Evolutionary conservation across 1,139 yeast genomes (phyloP).

Genomic region (Protomyces inouyei): DNA sequence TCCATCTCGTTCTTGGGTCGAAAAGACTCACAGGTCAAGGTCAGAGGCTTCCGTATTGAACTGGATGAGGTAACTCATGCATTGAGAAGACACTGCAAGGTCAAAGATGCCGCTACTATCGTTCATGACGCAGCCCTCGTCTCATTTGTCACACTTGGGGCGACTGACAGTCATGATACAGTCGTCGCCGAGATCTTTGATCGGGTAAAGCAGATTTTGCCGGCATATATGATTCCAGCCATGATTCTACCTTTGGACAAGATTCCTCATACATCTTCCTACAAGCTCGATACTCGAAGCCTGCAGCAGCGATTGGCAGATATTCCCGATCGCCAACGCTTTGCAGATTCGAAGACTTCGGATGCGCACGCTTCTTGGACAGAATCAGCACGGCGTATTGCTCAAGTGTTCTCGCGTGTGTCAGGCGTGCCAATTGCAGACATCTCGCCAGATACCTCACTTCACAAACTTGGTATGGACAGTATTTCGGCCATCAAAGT

Average conservation of each 20-base stretch:
- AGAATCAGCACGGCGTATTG: conserved; percentile 6
- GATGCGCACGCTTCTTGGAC: background rate
- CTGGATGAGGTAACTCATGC: conserved; percentile 33
- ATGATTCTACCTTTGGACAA: conserved; percentile 17
- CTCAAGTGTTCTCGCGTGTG: conserved; percentile 25
- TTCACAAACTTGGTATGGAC: conserved; percentile 34
- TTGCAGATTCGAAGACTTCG: background rate
- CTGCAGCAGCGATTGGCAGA: conserved; percentile 7
- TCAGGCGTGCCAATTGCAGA: conserved; percentile 1
- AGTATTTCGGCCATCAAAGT: conserved; percentile 33
- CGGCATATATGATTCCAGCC: conserved; percentile 34
- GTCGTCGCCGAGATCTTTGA: background rate
- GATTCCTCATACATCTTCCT: conserved; percentile 31
- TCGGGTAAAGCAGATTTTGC: conserved; percentile 18
- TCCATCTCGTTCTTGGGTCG: conserved; percentile 34
- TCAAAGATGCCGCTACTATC: conserved; percentile 28
- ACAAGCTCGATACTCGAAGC: conserved; percentile 29
- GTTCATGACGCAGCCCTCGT: conserved; percentile 7
- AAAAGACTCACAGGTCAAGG: conserved; percentile 34
- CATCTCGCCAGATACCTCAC: conserved; percentile 23
- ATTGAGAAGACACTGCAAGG: background rate
- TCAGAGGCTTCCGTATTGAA: conserved; percentile 35
- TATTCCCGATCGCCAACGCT: background rate
- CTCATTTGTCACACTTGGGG: background rate
- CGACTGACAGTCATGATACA: background rate